These are phyloP conservation scores for Magnaporthiopsis poae DNA, from an alignment of 2,329 filamentous ascomycete genomes.

Conservation along the genomic window DNA sequence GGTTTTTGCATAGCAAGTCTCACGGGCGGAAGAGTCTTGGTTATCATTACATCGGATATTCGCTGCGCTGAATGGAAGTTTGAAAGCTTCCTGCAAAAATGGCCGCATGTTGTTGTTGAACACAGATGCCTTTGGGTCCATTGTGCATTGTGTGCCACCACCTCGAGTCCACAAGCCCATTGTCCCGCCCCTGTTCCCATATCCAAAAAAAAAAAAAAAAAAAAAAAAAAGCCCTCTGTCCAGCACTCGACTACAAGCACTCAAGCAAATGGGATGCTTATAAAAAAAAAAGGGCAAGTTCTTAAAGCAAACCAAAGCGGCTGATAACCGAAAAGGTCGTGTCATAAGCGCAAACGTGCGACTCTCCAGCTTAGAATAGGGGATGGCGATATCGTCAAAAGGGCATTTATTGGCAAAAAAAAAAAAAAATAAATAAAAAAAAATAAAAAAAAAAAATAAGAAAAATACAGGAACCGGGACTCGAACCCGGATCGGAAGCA, in stretches of 20 bases:
- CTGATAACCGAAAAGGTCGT: background rate
- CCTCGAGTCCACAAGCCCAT: background rate
- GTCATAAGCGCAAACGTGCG: too few relatives aligned
- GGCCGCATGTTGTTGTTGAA: background rate
- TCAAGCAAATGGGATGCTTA: background rate
- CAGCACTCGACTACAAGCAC: too few relatives aligned
- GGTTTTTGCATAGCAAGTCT: too few relatives aligned
- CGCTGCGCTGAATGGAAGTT: background rate
- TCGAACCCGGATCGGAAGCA: background rate
- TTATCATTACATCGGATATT: background rate
- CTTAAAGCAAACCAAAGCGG: background rate
- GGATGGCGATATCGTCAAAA: too few relatives aligned
- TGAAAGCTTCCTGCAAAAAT: background rate
- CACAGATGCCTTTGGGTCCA: too few relatives aligned
- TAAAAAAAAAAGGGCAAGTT: background rate
- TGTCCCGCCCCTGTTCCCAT: background rate
- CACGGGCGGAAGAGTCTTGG: too few relatives aligned
- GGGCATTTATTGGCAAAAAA: background rate
- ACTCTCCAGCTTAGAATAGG: too few relatives aligned
- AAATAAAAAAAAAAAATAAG: too few relatives aligned
- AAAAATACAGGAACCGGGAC: background rate
- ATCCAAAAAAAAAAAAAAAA: background rate
- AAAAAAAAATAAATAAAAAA: too few relatives aligned
- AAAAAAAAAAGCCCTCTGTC: background rate
- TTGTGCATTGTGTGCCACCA: background rate